Evolutionary conservation across 2,329 filamentous ascomycete genomes (phyloP).

Genomic region (Alternaria novae-zelandiae): DNA sequence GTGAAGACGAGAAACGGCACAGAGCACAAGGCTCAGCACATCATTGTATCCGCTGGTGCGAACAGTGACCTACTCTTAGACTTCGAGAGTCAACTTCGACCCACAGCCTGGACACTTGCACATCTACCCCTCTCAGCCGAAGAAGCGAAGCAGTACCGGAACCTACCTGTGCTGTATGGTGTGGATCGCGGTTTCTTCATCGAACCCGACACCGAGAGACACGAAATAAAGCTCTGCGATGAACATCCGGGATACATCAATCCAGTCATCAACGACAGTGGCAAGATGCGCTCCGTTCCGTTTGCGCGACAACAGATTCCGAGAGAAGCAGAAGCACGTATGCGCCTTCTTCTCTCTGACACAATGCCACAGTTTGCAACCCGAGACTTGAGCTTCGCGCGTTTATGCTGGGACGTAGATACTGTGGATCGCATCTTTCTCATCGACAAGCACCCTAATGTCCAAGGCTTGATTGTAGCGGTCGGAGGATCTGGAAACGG

Average conservation of each 20-base stretch:
- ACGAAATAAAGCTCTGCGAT: conserved; percentile 60
- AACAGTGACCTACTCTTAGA: conserved; percentile 56
- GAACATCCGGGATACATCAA: conserved; percentile 65
- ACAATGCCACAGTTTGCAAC: conserved; percentile 61
- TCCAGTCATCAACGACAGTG: conserved; percentile 35
- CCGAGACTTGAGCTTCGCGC: conserved; percentile 57
- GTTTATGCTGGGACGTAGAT: conserved; percentile 65
- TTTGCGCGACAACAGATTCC: conserved; percentile 57
- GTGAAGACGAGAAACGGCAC: conserved; percentile 53
- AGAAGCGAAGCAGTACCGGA: conserved; percentile 54
- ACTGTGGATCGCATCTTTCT: conserved; percentile 62
- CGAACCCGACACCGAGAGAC: conserved; percentile 54
- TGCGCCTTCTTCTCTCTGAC: conserved; percentile 57
- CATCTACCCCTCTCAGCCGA: conserved; percentile 58
- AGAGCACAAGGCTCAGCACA: conserved; percentile 51
- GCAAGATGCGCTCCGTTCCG: conserved; percentile 46
- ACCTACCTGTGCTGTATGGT: conserved; percentile 59
- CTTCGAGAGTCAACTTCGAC: conserved; percentile 60
- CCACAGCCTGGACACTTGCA: conserved; percentile 61
- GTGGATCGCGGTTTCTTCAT: conserved; percentile 60
- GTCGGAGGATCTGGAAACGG: conserved; percentile 61
- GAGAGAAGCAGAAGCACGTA: conserved; percentile 54
- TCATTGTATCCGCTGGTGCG: conserved; percentile 59
- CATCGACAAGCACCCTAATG: conserved; percentile 58
- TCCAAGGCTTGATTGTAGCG: conserved; percentile 54